These are phyloP conservation scores for Trichoderma breve DNA, from an alignment of 2,329 filamentous ascomycete species.

Conservation along the genomic window DNA sequence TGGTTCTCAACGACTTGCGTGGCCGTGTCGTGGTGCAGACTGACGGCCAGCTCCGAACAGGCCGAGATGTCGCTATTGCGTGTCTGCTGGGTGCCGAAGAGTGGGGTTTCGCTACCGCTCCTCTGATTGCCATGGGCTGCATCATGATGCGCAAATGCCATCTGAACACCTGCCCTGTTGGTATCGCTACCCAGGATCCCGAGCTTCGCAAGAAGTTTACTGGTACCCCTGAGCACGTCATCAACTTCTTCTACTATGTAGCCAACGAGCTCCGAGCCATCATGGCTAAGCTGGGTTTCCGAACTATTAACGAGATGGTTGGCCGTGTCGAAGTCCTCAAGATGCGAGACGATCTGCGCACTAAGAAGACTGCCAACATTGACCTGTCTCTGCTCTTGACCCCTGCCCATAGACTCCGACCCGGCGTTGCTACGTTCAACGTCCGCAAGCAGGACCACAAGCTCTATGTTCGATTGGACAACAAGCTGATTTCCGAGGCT, in stretches of 20 bases:
- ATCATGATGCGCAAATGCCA: conserved; percentile 88
- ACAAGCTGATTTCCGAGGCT: conserved; percentile 94
- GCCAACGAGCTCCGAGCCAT: conserved; percentile 94
- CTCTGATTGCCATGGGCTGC: conserved; percentile 94
- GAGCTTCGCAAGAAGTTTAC: conserved; percentile 90
- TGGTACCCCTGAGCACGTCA: conserved; percentile 91
- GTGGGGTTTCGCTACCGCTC: conserved; percentile 94
- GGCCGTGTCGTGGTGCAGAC: conserved; percentile 95
- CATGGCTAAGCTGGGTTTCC: conserved; percentile 93
- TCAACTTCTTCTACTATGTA: conserved; percentile 99
- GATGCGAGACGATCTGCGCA: conserved; percentile 84
- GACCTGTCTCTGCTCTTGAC: conserved; percentile 91
- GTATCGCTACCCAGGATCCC: conserved; percentile 95
- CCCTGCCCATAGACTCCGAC: conserved; percentile 91
- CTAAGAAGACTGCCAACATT: conserved; percentile 86
- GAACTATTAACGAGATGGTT: conserved; percentile 97
- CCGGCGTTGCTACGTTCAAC: conserved; percentile 94
- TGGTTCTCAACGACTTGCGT: conserved; percentile 92
- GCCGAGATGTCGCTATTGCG: conserved; percentile 89
- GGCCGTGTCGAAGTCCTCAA: conserved; percentile 83
- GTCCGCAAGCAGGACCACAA: conserved; percentile 96
- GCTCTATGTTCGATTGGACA: conserved; percentile 88
- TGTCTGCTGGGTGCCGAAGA: conserved; percentile 96
- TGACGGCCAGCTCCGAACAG: conserved; percentile 89
- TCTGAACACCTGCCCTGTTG: conserved; percentile 79